These are phyloP conservation scores for Grosmannia huntii DNA, from an alignment of 2,329 filamentous ascomycete genomes.

Conservation along the genomic window DNA sequence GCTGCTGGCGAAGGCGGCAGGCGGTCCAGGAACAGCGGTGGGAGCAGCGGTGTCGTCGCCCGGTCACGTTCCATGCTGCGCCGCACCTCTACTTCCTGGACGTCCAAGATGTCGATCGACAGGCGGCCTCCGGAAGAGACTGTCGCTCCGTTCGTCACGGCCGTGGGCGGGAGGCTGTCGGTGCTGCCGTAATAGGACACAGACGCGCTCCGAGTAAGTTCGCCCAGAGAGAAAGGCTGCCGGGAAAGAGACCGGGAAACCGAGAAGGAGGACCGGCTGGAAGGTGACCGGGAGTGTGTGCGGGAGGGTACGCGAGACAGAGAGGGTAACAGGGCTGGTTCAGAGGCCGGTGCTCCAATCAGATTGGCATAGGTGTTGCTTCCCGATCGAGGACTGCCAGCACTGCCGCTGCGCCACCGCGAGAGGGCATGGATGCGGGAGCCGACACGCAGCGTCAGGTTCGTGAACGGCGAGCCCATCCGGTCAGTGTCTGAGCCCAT, in stretches of 20 bases:
- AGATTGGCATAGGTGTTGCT: constrained; percentile 26
- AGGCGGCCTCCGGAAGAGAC: not conserved
- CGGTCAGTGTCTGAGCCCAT: not conserved
- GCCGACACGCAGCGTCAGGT: constrained; percentile 52
- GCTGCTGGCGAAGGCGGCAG: constrained; percentile 20
- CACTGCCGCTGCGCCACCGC: constrained; percentile 26
- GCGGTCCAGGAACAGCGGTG: constrained; percentile 57
- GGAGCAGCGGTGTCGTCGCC: constrained; percentile 72
- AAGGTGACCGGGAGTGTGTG: constrained; percentile 45
- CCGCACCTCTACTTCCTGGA: constrained; percentile 30
- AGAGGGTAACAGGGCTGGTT: constrained; percentile 55
- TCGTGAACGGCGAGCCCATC: constrained; percentile 44
- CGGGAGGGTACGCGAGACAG: constrained; percentile 46
- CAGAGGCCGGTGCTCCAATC: constrained; percentile 52
- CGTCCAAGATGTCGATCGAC: constrained; percentile 29
- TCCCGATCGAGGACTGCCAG: not conserved
- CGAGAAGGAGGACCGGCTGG: constrained; percentile 51
- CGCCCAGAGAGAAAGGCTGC: constrained; percentile 19
- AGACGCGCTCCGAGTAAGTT: constrained; percentile 46
- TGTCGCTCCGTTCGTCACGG: not conserved
- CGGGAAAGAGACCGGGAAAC: constrained; percentile 48
- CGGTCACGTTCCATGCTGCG: constrained; percentile 44
- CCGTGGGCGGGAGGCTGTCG: constrained; percentile 34
- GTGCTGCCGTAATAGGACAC: constrained; percentile 49
- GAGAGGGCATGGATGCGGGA: constrained; percentile 43